Conservation (phyloP, 768 basidiomycete genomes). For the Trametes cubensis region DNA sequence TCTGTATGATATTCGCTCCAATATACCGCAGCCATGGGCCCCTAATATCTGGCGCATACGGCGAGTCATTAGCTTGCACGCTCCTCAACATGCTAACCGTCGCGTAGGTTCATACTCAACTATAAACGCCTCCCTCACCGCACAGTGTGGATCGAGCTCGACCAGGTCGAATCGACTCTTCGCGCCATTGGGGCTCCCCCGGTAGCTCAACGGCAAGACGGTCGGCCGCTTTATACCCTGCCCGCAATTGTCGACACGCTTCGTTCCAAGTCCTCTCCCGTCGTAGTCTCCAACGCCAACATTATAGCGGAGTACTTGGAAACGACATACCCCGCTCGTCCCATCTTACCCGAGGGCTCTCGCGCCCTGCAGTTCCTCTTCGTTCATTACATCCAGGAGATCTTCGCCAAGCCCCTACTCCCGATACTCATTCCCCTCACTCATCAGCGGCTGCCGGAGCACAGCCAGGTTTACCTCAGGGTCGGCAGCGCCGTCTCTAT, state of each 20-base stretch:
- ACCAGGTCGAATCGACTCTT: constrained; percentile 65
- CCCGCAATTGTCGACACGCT: constrained; percentile 70
- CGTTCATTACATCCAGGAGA: constrained; percentile 68
- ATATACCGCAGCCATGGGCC: constrained; percentile 68
- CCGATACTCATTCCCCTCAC: constrained; percentile 72
- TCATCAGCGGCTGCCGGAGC: constrained; percentile 60
- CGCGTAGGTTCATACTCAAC: constrained; percentile 67
- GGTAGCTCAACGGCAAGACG: constrained; percentile 54
- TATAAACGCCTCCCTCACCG: constrained; percentile 72
- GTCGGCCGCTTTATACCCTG: constrained; percentile 64
- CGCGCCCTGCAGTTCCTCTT: constrained; percentile 70
- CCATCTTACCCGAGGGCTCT: constrained; percentile 71
- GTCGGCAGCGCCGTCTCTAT: constrained; percentile 18
- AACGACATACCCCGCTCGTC: constrained; percentile 64
- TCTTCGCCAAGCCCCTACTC: constrained; percentile 65
- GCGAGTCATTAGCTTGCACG: constrained; percentile 36
- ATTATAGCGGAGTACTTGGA: constrained; percentile 76
- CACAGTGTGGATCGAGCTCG: constrained; percentile 71
- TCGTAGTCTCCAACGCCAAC: constrained; percentile 60
- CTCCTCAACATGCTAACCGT: neutral
- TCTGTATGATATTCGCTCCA: constrained; percentile 68
- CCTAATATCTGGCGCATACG: constrained; percentile 76
- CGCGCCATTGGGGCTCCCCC: constrained; percentile 62
- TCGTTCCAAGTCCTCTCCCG: constrained; percentile 45
- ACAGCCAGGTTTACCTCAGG: constrained; percentile 55